Conservation (phyloP, 1,284 basidiomycete species). For the Ganoderma multipileum region DNA sequence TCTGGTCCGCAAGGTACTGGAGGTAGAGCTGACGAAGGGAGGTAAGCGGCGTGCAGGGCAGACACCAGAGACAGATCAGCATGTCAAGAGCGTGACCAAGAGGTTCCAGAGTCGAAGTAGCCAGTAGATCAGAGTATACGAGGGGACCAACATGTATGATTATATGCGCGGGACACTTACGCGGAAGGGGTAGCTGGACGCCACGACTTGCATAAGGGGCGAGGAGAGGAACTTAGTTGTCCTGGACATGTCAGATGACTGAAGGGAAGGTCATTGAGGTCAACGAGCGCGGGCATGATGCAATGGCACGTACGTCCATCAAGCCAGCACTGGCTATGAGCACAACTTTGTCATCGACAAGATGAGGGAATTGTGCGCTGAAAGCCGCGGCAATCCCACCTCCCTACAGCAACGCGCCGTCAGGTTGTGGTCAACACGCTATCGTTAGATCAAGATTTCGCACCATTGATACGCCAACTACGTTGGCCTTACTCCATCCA, state of each 20-base stretch:
- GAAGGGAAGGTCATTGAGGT: not conserved
- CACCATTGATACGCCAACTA: conserved; percentile 80
- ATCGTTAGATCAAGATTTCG: conserved; percentile 18
- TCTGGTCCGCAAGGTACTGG: conserved; percentile 49
- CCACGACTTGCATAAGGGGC: conserved; percentile 66
- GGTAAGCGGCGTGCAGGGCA: conserved; percentile 35
- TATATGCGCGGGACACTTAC: conserved; percentile 44
- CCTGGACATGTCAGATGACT: conserved; percentile 71
- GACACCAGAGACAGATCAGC: not conserved
- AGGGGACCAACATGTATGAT: not conserved
- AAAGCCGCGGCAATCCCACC: conserved; percentile 77
- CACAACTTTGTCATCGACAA: conserved; percentile 67
- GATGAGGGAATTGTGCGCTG: conserved; percentile 69
- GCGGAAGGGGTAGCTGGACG: conserved; percentile 64
- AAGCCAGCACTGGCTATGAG: conserved; percentile 74
- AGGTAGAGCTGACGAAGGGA: conserved; percentile 47
- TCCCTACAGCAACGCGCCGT: conserved; percentile 50
- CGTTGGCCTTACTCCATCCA: conserved; percentile 66
- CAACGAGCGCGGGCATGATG: conserved; percentile 4
- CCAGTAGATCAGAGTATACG: not conserved
- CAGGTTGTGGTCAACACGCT: not conserved
- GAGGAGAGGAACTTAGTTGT: conserved; percentile 78
- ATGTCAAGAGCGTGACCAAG: not conserved
- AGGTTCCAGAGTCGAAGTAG: not conserved
- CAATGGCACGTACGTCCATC: conserved; percentile 54